A percentile compares a stretch with the other conserved stretches of the same genome.
These are phyloP conservation scores for Dillenia turbinata DNA, from an alignment of 164 flowering plant genomes.

Conservation along the genomic window DNA sequence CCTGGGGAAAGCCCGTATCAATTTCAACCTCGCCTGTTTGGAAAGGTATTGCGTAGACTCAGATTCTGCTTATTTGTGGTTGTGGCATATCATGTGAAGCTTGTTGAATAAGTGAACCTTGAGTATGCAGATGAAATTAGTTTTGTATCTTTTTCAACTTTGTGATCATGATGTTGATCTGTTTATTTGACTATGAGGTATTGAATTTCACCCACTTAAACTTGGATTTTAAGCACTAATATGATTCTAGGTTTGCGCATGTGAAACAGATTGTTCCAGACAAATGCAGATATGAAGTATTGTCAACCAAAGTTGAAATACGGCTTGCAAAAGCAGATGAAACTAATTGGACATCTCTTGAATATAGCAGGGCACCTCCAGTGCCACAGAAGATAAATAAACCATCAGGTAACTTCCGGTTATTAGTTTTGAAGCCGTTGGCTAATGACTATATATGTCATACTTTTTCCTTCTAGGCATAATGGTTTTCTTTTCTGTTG, in stretches of 20 bases:
- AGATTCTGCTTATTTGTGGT: too few relatives aligned
- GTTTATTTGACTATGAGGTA: too few relatives aligned
- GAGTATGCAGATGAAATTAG: too few relatives aligned
- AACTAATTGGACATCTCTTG: slow-evolving; percentile 76
- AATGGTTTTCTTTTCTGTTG: too few relatives aligned
- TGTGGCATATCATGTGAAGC: too few relatives aligned
- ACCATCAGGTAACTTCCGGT: slow-evolving; percentile 38
- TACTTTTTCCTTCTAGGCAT: too few relatives aligned
- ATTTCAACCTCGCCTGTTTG: slow-evolving; percentile 86
- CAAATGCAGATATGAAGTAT: slow-evolving; percentile 60
- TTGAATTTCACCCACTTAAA: too few relatives aligned
- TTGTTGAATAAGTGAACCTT: too few relatives aligned
- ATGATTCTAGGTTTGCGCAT: slow-evolving; percentile 4
- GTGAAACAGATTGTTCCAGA: slow-evolving; percentile 65
- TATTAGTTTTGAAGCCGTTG: not conserved
- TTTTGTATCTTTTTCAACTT: too few relatives aligned
- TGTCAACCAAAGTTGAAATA: slow-evolving; percentile 87
- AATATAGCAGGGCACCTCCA: slow-evolving; percentile 42
- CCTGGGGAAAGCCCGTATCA: slow-evolving; percentile 69
- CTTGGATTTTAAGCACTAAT: too few relatives aligned
- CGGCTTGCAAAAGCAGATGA: slow-evolving; percentile 82
- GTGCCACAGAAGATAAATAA: slow-evolving; percentile 36
- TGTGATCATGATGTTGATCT: too few relatives aligned
- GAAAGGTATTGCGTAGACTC: slow-evolving; percentile 52
- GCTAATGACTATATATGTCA: too few relatives aligned